Evolutionary conservation across 495 filamentous ascomycete genomes (phyloP).

Genomic region (Aeminium ludgeri): DNA sequence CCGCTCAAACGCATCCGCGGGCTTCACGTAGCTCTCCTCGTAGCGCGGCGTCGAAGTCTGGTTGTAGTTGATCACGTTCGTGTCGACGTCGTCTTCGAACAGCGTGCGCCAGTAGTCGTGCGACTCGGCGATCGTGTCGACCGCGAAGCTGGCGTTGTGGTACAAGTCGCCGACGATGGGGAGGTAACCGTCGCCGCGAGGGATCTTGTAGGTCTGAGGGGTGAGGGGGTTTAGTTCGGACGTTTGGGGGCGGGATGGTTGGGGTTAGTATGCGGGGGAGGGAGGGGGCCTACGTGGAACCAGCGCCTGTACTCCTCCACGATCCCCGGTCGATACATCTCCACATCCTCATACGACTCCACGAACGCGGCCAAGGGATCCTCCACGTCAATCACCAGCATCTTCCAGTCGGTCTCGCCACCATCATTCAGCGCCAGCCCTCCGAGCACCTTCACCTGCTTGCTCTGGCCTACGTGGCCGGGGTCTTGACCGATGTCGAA

Average conservation of each 20-base stretch:
- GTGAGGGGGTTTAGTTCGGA: too few species aligned
- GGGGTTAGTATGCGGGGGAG: too few species aligned
- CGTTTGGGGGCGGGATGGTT: too few species aligned
- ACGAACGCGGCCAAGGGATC: constrained; percentile 90
- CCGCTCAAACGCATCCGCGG: too few species aligned
- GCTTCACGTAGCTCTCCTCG: neutral
- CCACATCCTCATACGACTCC: constrained; percentile 94
- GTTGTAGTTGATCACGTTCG: neutral
- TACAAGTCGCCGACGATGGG: neutral
- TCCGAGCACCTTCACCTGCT: constrained; percentile 96
- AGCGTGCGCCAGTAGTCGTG: neutral
- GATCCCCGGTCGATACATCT: constrained; percentile 88
- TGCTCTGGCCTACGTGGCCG: constrained; percentile 80
- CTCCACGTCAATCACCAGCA: constrained; percentile 95
- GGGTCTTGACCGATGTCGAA: constrained; percentile 97
- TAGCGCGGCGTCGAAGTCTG: neutral
- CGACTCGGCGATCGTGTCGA: neutral
- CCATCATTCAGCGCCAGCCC: constrained; percentile 96
- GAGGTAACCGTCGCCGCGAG: neutral
- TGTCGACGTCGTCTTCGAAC: neutral
- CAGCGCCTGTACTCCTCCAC: constrained; percentile 30
- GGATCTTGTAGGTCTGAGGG: constrained; percentile 9
- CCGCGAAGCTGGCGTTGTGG: neutral
- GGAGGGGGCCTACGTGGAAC: constrained; percentile 8
- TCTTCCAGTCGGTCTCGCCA: constrained; percentile 99